Percentiles rank a stretch among this genome's conserved stretches.
Evolutionary conservation across 306 rosid species (phyloP).

Genomic region (Mucuna pruriens): DNA sequence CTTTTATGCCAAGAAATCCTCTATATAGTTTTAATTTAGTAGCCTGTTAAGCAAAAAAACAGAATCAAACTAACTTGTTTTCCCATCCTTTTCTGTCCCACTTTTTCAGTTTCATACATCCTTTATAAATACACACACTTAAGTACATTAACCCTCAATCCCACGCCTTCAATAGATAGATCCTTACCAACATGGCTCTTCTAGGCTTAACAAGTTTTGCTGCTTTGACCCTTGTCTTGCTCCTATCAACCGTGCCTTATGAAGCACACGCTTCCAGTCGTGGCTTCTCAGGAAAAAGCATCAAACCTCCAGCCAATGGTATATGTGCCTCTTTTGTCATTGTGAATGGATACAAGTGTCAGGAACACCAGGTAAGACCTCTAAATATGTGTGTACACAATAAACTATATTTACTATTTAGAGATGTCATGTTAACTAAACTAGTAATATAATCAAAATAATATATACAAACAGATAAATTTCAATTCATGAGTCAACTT

Average conservation of each 20-base stretch:
- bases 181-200: conserved; percentile 44
- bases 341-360: conserved; percentile 78
- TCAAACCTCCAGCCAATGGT: conserved; percentile 45
- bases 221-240: conserved; percentile 35
- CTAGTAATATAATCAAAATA: no score
- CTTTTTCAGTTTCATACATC: no score
- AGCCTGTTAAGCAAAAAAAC: no score
- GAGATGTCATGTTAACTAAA: no score
- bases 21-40: no score
- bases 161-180: background rate
- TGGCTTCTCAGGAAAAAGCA: conserved; percentile 29
- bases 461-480: no score
- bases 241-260: conserved; percentile 19
- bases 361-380: conserved; percentile 67
- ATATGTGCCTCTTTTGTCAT: conserved; percentile 68
- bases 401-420: no score
- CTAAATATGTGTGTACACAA: background rate
- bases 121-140: background rate
- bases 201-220: conserved; percentile 29
- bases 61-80: conserved; percentile 23
- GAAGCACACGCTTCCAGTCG: conserved; percentile 39
- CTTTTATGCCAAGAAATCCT: no score
- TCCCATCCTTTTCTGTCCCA: no score
- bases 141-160: background rate
- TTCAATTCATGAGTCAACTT: no score